phyloP scores from a whole-genome alignment of 2,329 filamentous ascomycete genomes.

The Plenodomus tracheiphilus region DNA sequence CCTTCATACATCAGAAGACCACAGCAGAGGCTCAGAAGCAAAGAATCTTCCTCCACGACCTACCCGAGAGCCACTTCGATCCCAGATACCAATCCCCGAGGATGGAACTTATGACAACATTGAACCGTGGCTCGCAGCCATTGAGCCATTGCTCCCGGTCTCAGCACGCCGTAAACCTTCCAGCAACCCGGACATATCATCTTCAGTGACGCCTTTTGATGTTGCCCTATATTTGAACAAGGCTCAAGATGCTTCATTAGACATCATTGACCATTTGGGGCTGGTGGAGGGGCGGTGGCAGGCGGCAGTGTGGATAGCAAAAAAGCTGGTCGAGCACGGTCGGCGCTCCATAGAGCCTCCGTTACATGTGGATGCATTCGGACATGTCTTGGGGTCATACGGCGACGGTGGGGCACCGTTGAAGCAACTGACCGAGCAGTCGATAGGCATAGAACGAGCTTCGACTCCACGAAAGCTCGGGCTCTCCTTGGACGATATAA shows the following conservation, averaged over 20 bases:
- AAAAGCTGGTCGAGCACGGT: slow-evolving; percentile 45
- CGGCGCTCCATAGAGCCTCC: slow-evolving; percentile 12
- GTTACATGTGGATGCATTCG: slow-evolving; percentile 17
- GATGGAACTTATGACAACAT: slow-evolving; percentile 27
- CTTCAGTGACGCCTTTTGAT: slow-evolving; percentile 28
- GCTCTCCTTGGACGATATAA: slow-evolving; percentile 28
- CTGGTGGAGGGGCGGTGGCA: slow-evolving; percentile 48
- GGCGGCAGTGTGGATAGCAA: slow-evolving; percentile 51
- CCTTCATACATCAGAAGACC: slow-evolving; percentile 1
- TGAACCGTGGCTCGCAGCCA: slow-evolving; percentile 37
- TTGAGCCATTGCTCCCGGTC: slow-evolving; percentile 44
- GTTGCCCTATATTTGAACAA: slow-evolving; percentile 29
- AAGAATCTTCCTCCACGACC: slow-evolving; percentile 13
- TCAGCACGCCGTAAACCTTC: slow-evolving; percentile 28
- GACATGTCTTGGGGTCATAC: slow-evolving; percentile 20
- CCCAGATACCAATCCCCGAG: slow-evolving; percentile 27
- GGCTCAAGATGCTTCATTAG: slow-evolving; percentile 36
- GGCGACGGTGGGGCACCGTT: slow-evolving; percentile 17
- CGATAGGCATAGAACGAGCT: slow-evolving; percentile 22
- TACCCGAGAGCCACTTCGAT: slow-evolving; percentile 5
- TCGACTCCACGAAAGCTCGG: slow-evolving; percentile 17
- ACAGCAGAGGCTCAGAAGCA: background rate
- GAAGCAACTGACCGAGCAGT: slow-evolving; percentile 26
- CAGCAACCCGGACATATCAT: slow-evolving; percentile 10
- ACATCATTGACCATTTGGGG: slow-evolving; percentile 48